These are phyloP conservation scores for Lichtheimia ramosa DNA, from an alignment of 371 early-diverging fungal species.

Conservation along the genomic window DNA sequence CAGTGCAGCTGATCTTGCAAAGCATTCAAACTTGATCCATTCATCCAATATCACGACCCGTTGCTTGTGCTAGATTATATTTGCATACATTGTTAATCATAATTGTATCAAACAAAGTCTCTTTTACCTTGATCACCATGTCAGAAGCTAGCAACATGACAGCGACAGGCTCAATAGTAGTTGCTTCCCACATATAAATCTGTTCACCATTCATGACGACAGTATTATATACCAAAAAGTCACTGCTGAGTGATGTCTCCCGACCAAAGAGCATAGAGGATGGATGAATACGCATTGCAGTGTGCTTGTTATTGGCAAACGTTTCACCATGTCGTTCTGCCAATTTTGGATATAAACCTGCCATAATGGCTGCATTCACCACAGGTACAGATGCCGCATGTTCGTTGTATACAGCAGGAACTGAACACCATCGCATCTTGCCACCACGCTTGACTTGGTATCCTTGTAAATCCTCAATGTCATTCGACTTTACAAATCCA, in stretches of 20 bases:
- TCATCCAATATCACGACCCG: conserved; percentile 51
- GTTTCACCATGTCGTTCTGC: conserved; percentile 29
- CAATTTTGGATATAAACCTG: conserved; percentile 69
- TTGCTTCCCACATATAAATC: conserved; percentile 60
- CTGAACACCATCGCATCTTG: conserved; percentile 38
- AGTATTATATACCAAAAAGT: conserved; percentile 59
- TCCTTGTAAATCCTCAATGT: conserved; percentile 10
- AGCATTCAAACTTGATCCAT: conserved; percentile 67
- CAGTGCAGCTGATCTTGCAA: conserved; percentile 61
- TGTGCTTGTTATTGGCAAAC: conserved; percentile 17
- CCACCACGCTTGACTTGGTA: conserved; percentile 21
- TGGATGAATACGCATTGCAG: conserved; percentile 57
- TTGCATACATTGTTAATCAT: neutral
- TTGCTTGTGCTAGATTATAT: conserved; percentile 53
- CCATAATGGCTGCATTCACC: conserved; percentile 65
- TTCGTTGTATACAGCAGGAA: conserved; percentile 48
- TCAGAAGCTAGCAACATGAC: conserved; percentile 58
- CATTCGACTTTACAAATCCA: conserved; percentile 62
- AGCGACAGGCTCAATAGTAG: conserved; percentile 46
- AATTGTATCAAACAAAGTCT: neutral
- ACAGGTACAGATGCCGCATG: conserved; percentile 48
- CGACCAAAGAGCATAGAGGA: conserved; percentile 51
- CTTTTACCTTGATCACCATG: conserved; percentile 53
- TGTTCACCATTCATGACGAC: conserved; percentile 52
- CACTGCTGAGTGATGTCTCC: conserved; percentile 25